These are phyloP conservation scores for Staphylotrichum longicolle DNA, from an alignment of 495 filamentous ascomycete genomes.

Conservation along the genomic window DNA sequence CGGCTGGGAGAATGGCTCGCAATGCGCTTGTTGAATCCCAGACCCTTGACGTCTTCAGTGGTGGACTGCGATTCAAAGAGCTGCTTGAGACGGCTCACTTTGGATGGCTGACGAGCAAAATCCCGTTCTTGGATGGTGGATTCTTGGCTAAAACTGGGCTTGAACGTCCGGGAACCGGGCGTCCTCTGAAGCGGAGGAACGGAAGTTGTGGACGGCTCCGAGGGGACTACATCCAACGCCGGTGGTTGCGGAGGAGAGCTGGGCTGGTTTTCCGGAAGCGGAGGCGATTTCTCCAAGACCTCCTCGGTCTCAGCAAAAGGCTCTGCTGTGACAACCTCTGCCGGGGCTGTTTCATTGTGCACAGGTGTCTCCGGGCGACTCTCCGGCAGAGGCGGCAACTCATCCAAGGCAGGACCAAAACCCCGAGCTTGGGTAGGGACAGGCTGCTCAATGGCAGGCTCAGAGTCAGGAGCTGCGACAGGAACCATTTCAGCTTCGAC, in stretches of 20 bases:
- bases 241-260: slow-evolving; percentile 14
- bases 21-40: background rate
- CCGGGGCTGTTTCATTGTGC: background rate
- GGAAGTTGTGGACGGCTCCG: background rate
- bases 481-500: background rate
- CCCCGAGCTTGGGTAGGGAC: background rate
- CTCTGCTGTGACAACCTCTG: slow-evolving; percentile 9
- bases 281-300: background rate
- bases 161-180: background rate
- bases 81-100: background rate
- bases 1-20: slow-evolving; percentile 16
- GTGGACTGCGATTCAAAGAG: background rate
- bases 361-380: slow-evolving; percentile 18
- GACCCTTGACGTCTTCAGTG: slow-evolving; percentile 15
- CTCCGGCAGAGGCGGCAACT: slow-evolving; percentile 21
- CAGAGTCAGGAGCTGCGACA: too few relatives aligned
- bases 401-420: slow-evolving; percentile 10
- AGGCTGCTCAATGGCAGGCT: background rate
- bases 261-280: slow-evolving; percentile 16
- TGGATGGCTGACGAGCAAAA: slow-evolving; percentile 2
- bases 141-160: slow-evolving; percentile 7
- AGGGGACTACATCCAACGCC: background rate
- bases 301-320: background rate
- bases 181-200: background rate
- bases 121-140: slow-evolving; percentile 15